phyloP scores from a whole-genome alignment of 495 filamentous ascomycete genomes.

The Penicillium simplicissimum region DNA sequence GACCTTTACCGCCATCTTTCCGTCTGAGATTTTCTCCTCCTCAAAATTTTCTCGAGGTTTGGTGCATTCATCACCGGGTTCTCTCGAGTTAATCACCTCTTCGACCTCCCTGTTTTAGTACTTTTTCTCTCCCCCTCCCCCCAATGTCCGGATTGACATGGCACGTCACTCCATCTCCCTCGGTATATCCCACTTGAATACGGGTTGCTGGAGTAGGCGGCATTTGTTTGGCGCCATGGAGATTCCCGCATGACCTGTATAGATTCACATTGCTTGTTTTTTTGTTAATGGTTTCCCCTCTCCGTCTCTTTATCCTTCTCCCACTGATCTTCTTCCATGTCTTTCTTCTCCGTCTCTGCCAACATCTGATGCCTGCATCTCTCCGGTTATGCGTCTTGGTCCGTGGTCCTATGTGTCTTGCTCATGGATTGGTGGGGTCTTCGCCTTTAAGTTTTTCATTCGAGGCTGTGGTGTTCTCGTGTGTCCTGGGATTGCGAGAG shows the following conservation, averaged over 20 bases:
- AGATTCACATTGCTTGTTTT: conserved; percentile 41
- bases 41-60: conserved; percentile 5
- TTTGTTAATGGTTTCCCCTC: conserved; percentile 15
- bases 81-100: conserved; percentile 32
- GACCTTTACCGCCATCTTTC: not conserved
- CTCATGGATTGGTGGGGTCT: not conserved
- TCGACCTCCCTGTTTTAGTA: conserved; percentile 51
- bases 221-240: conserved; percentile 48
- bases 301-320: not conserved
- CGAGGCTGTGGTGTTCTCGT: conserved; percentile 19
- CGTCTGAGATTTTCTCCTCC: conserved; percentile 6
- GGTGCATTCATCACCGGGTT: conserved; percentile 7
- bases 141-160: conserved; percentile 35
- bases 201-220: conserved; percentile 38
- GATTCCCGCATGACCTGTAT: conserved; percentile 44
- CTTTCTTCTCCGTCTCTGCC: conserved; percentile 25
- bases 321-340: not conserved
- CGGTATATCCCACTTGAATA: conserved; percentile 35
- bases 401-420: conserved; percentile 23
- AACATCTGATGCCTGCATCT: conserved; percentile 34
- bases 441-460: conserved; percentile 19
- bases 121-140: conserved; percentile 38
- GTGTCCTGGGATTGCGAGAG: conserved; percentile 21
- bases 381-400: conserved; percentile 30
- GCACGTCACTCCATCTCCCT: conserved; percentile 29